phyloP scores from a whole-genome alignment of 106 monocot species.

The Alisma plantagoaquatica region DNA sequence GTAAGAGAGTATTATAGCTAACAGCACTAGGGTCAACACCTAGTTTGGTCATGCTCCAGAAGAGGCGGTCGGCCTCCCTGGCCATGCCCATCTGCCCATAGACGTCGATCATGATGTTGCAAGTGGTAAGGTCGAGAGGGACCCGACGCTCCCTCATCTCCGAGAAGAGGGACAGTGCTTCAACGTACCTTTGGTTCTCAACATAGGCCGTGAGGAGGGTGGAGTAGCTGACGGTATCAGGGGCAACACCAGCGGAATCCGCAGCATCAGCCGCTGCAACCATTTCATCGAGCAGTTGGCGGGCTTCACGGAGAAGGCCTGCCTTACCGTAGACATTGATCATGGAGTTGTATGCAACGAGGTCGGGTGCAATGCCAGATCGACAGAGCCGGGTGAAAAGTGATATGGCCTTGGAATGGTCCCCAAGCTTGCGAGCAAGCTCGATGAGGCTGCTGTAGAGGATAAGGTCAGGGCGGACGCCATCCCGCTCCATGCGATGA shows the following conservation, averaged over 20 bases:
- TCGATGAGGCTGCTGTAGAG: slow-evolving; percentile 69
- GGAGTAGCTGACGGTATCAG: slow-evolving; percentile 72
- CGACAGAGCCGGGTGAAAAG: slow-evolving; percentile 61
- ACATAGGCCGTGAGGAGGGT: slow-evolving; percentile 56
- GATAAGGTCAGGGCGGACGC: slow-evolving; percentile 47
- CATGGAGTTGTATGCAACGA: slow-evolving; percentile 66
- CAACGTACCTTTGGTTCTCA: slow-evolving; percentile 34
- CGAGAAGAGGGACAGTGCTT: slow-evolving; percentile 65
- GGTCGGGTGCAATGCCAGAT: slow-evolving; percentile 40
- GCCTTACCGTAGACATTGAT: slow-evolving; percentile 43
- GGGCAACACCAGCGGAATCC: slow-evolving; percentile 12
- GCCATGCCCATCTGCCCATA: slow-evolving; percentile 86
- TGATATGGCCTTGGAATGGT: slow-evolving; percentile 67
- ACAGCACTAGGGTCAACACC: slow-evolving; percentile 53
- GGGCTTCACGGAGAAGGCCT: slow-evolving; percentile 68
- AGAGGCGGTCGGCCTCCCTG: slow-evolving; percentile 88
- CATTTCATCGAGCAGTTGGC: slow-evolving; percentile 58
- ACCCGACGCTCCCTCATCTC: slow-evolving; percentile 47
- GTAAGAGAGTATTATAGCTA: slow-evolving; percentile 86
- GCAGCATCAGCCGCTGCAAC: slow-evolving; percentile 2
- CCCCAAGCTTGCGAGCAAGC: slow-evolving; percentile 41
- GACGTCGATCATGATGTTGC: slow-evolving; percentile 78
- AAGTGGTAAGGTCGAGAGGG: slow-evolving; percentile 46
- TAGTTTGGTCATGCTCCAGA: slow-evolving; percentile 77
- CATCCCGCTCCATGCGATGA: slow-evolving; percentile 49